Base-by-base conservation (phyloP, 306 rosid genomes). In the Prinsepia uniflora region DNA sequence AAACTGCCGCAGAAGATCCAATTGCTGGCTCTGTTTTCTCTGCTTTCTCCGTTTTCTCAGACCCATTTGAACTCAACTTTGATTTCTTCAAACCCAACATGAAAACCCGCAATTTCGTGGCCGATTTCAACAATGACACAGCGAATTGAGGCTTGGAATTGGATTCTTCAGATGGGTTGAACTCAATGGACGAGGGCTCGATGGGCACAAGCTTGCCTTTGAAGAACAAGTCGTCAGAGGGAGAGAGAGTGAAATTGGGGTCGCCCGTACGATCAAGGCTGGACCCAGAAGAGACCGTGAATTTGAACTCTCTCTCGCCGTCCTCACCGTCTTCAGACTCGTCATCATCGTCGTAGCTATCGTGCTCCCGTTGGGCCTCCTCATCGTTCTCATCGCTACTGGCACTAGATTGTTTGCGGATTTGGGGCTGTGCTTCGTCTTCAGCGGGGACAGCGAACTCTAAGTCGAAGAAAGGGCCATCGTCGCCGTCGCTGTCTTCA, bases 391-490 rank as follows among this genome's bases (percentile, higher is more conserved):
- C 81, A 2, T 71, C 68, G n/a, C 15, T 72, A 69, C 72, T 47
- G 5, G 22, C 30, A 5, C 48, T 39, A 10, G 49, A 58, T 6
- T 39, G 70, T 18, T 65, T 63, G 1, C 2, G 65, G 65, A 43
- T 67, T 22, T 49, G 76, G 46, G 41, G 72, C 45, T 80, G 79
- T 15, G 54, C 61, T 13, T 55, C 86, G 1, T 85, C 94, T 13
- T 85, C 92, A 6, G 86, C 90, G 5, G 91, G 94, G 4, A 85
- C 85, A 2, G 96, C 66, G 24, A 94, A 91, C 81, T 91, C 97
- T 68, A 94, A 75, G 83, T 94, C 99, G 41, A 91, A 94, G 80
- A 94, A 94, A 7, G 99, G 96, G 0, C 99, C 97, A 2, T 94
- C 95, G 30, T 90, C 98, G 7, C 17, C 68, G 63, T 73, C 86